Evolutionary conservation across 805 yeast genomes (phyloP).

Genomic region (Suhomyces prunicola): DNA sequence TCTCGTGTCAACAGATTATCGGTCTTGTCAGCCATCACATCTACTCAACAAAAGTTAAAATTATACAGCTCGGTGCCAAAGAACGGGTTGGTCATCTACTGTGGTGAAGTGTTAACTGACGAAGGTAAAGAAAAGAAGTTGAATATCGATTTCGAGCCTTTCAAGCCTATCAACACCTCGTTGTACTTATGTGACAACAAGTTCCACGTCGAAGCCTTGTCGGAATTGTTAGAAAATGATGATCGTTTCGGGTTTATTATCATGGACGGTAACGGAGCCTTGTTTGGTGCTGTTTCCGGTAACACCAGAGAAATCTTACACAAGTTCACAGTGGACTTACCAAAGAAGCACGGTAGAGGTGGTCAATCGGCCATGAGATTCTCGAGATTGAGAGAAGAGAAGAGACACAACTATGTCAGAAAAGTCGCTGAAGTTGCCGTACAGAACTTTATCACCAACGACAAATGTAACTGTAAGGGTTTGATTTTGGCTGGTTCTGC

Average conservation of each 20-base stretch:
- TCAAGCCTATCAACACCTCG: conserved; percentile 98
- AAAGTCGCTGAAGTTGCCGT: conserved; percentile 98
- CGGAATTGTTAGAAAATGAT: conserved; percentile 91
- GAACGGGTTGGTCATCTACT: conserved; percentile 92
- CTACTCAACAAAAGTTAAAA: conserved; percentile 95
- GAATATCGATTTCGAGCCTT: conserved; percentile 96
- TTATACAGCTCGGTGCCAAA: conserved; percentile 86
- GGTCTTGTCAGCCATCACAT: conserved; percentile 93
- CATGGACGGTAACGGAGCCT: conserved; percentile 99
- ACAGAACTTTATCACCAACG: conserved; percentile 91
- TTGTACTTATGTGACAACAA: conserved; percentile 92
- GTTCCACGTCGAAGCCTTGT: conserved; percentile 95
- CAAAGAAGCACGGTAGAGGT: conserved; percentile 99
- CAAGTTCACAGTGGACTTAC: conserved; percentile 93
- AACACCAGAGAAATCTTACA: conserved; percentile 95
- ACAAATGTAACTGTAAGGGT: conserved; percentile 92
- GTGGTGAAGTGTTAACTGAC: conserved; percentile 97
- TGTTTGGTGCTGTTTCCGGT: conserved; percentile 93
- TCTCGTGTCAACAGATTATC: conserved; percentile 96
- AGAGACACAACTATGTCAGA: conserved; percentile 97
- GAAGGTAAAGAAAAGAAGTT: conserved; percentile 98
- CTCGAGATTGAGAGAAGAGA: conserved; percentile 97
- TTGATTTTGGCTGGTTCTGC: conserved; percentile 98
- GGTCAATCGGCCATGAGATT: conserved; percentile 99
- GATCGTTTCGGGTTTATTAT: conserved; percentile 96